These are phyloP conservation scores for Cladobotryum protrusum DNA, from an alignment of 2,329 filamentous ascomycete species.

Conservation along the genomic window DNA sequence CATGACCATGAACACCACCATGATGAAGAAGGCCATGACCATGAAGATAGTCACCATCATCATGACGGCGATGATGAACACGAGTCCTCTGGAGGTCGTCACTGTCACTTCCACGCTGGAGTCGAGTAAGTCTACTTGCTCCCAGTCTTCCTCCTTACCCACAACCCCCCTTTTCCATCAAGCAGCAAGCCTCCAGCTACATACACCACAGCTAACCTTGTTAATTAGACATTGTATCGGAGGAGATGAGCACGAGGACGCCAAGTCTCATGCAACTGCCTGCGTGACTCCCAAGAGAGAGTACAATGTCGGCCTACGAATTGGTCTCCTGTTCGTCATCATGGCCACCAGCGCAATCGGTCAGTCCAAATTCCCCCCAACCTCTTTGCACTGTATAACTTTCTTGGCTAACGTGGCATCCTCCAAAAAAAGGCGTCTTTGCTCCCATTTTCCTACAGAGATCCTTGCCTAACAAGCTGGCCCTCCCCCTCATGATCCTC, in stretches of 20 bases:
- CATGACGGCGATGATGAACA: slow-evolving; percentile 15
- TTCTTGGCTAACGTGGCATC: neutral
- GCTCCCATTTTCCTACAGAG: slow-evolving; percentile 57
- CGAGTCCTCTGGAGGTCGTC: slow-evolving; percentile 5
- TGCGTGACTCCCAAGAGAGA: slow-evolving; percentile 45
- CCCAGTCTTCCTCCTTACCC: neutral
- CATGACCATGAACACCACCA: slow-evolving; percentile 15
- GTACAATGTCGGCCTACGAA: slow-evolving; percentile 62
- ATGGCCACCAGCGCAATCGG: slow-evolving; percentile 62
- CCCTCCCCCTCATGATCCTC: slow-evolving; percentile 52
- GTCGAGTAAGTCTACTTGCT: slow-evolving; percentile 54
- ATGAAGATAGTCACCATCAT: slow-evolving; percentile 13
- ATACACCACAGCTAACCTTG: neutral
- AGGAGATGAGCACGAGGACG: slow-evolving; percentile 33
- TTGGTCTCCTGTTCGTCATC: slow-evolving; percentile 68
- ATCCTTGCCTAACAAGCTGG: slow-evolving; percentile 45
- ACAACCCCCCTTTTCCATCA: neutral
- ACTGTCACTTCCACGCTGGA: slow-evolving; percentile 63
- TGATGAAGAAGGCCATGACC: slow-evolving; percentile 17
- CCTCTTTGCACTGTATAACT: neutral
- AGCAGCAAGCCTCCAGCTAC: no score
- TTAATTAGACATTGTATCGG: slow-evolving; percentile 52
- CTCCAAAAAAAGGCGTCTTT: slow-evolving; percentile 46
- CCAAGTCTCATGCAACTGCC: slow-evolving; percentile 18
- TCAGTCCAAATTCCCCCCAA: slow-evolving; percentile 15